Evolutionary conservation across 495 filamentous ascomycete species (phyloP).

Genomic region (Lasiosphaeriaceae sp.): DNA sequence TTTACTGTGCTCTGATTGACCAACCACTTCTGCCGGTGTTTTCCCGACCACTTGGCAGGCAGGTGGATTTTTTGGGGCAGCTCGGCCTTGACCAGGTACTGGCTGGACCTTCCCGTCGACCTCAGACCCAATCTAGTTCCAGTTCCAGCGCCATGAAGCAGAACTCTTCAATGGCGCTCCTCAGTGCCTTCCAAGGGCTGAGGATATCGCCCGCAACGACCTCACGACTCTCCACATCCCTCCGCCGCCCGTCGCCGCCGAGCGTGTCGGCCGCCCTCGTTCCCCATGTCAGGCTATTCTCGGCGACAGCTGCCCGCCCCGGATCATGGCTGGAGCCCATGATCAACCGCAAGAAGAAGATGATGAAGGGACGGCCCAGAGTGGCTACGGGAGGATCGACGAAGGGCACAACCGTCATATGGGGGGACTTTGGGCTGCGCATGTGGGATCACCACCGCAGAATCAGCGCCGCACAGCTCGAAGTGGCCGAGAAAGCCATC

Average conservation of each 20-base stretch:
- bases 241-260: slow-evolving; percentile 7
- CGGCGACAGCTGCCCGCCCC: slow-evolving; percentile 57
- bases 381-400: slow-evolving; percentile 86
- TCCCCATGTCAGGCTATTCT: slow-evolving; percentile 60
- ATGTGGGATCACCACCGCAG: slow-evolving; percentile 91
- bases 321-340: slow-evolving; percentile 80
- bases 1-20: background rate
- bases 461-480: slow-evolving; percentile 80
- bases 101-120: background rate
- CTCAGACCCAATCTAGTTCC: background rate
- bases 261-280: slow-evolving; percentile 6
- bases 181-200: slow-evolving; percentile 40
- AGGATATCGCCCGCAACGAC: slow-evolving; percentile 33
- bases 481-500: slow-evolving; percentile 89
- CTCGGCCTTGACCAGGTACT: background rate
- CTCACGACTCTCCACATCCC: slow-evolving; percentile 28
- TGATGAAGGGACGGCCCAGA: slow-evolving; percentile 83
- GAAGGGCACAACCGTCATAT: slow-evolving; percentile 90
- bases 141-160: slow-evolving; percentile 34
- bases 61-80: slow-evolving; percentile 3
- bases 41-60: background rate
- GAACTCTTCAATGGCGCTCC: slow-evolving; percentile 34
- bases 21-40: background rate
- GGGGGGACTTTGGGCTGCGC: slow-evolving; percentile 94
- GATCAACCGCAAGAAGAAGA: slow-evolving; percentile 69